Percentiles rank a stretch among this genome's conserved stretches.
Conservation (phyloP, 495 filamentous ascomycete genomes). For the Aspergillus mulundensis region DNA sequence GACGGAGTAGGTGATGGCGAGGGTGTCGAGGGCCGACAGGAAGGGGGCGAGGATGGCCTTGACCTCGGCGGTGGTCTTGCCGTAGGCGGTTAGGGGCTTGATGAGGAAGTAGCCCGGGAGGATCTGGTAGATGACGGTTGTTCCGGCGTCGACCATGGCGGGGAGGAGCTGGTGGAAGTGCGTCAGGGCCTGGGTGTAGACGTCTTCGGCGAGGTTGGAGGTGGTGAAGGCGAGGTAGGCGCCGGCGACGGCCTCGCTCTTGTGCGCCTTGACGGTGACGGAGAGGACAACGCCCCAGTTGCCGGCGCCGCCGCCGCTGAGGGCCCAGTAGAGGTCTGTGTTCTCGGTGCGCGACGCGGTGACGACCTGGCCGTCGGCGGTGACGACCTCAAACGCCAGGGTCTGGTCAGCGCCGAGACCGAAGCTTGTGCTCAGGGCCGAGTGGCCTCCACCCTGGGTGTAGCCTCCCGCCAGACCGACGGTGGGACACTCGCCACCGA, state of each 20-base stretch:
- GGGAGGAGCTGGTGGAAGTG: constrained; percentile 45
- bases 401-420: constrained; percentile 64
- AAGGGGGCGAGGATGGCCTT: constrained; percentile 31
- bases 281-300: constrained; percentile 60
- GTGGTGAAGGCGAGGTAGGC: constrained; percentile 27
- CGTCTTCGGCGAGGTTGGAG: constrained; percentile 29
- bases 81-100: constrained; percentile 36
- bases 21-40: constrained; percentile 21
- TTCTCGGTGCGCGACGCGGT: constrained; percentile 51
- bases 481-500: constrained; percentile 37
- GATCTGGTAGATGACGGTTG: constrained; percentile 46
- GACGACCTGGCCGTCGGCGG: constrained; percentile 47
- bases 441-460: constrained; percentile 60
- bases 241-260: constrained; percentile 34
- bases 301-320: constrained; percentile 62
- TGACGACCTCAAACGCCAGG: constrained; percentile 61
- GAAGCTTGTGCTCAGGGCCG: constrained; percentile 46
- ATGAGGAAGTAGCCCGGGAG: constrained; percentile 43
- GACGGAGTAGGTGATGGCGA: constrained; percentile 26
- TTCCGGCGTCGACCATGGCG: constrained; percentile 47
- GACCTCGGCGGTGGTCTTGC: constrained; percentile 27
- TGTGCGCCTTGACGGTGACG: constrained; percentile 44
- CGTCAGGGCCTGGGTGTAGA: constrained; percentile 41
- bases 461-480: constrained; percentile 54
- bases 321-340: constrained; percentile 64